Conservation (phyloP, 257 asterid species). For the Leptodermis oblonga region DNA sequence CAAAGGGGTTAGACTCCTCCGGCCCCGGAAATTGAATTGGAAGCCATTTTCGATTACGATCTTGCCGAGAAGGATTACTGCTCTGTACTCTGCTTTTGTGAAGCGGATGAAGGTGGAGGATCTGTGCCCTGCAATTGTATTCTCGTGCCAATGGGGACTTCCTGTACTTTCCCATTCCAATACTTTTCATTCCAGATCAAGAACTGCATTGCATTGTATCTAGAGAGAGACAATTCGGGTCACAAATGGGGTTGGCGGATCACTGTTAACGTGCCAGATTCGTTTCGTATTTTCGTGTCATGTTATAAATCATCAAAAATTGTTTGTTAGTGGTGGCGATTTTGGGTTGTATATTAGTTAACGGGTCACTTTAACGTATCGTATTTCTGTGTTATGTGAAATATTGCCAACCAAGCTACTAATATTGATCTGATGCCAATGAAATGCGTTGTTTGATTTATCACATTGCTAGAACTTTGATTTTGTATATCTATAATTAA, state of each 20-base stretch:
- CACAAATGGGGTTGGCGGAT: too few relatives aligned
- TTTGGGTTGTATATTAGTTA: too few relatives aligned
- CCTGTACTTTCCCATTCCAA: constrained; percentile 56
- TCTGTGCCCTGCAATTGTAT: constrained; percentile 41
- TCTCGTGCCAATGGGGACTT: constrained; percentile 71
- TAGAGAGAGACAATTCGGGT: too few relatives aligned
- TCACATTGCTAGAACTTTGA: background rate
- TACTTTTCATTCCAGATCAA: constrained; percentile 17
- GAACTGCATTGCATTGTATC: constrained; percentile 7
- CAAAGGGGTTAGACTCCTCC: constrained; percentile 46
- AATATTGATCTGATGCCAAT: too few relatives aligned
- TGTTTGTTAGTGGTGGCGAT: too few relatives aligned
- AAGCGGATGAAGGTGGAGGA: constrained; percentile 47
- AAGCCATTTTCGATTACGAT: constrained; percentile 49
- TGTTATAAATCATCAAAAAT: too few relatives aligned
- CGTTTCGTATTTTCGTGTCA: too few relatives aligned
- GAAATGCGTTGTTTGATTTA: too few relatives aligned
- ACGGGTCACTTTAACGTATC: too few relatives aligned
- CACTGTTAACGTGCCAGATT: too few relatives aligned
- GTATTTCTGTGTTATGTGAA: too few relatives aligned
- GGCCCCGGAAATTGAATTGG: constrained; percentile 61
- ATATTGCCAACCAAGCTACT: too few relatives aligned
- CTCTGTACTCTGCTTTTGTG: constrained; percentile 35
- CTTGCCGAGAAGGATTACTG: constrained; percentile 51
- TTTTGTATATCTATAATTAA: background rate